Evolutionary conservation across 2,329 filamentous ascomycete species (phyloP).

Genomic region (Boeremia exigua): DNA sequence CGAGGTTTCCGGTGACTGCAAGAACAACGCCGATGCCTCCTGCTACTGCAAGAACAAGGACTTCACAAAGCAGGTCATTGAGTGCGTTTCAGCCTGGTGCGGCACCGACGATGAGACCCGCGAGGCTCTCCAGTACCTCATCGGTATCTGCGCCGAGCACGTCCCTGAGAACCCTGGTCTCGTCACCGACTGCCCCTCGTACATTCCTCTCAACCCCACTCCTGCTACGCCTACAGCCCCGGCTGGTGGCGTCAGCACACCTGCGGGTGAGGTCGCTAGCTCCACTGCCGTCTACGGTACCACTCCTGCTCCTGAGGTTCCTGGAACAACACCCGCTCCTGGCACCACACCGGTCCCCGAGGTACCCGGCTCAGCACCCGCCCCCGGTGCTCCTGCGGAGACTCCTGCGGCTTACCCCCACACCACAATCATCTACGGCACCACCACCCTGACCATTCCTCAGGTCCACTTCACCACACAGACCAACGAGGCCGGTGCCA

Average conservation of each 20-base stretch:
- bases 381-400: constrained; percentile 11
- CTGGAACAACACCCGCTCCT: constrained; percentile 10
- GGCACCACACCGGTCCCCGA: constrained; percentile 9
- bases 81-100: constrained; percentile 81
- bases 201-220: constrained; percentile 54
- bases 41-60: constrained; percentile 86
- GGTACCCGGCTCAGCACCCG: constrained; percentile 16
- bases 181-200: constrained; percentile 73
- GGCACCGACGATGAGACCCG: constrained; percentile 67
- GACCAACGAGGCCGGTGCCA: constrained; percentile 36
- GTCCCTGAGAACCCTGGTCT: constrained; percentile 82
- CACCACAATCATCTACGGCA: constrained; percentile 53
- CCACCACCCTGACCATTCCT: constrained; percentile 54
- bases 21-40: constrained; percentile 77
- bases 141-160: constrained; percentile 85
- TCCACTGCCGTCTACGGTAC: background rate
- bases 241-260: constrained; percentile 25
- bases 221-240: constrained; percentile 16
- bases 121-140: constrained; percentile 80
- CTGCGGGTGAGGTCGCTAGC: constrained; percentile 3
- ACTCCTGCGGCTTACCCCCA: constrained; percentile 16
- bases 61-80: constrained; percentile 80
- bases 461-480: constrained; percentile 53
- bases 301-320: constrained; percentile 11
- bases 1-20: constrained; percentile 70